These are phyloP conservation scores for Scleromitrula shiraiana DNA, from an alignment of 2,329 filamentous ascomycete species.

Conservation along the genomic window DNA sequence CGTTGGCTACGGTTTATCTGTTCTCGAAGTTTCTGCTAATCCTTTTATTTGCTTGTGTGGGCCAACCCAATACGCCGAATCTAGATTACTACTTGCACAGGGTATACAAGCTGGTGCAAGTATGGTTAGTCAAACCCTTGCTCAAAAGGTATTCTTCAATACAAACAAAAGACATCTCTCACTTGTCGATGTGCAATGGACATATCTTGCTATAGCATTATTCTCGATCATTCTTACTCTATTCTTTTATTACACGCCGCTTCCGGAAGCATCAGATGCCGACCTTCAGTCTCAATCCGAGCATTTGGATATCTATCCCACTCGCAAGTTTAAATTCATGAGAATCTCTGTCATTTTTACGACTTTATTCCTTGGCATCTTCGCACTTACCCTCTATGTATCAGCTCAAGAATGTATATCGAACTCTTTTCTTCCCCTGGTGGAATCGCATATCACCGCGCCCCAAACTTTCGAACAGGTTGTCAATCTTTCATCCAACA, in stretches of 20 bases:
- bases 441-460: constrained; percentile 36
- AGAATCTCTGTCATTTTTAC: constrained; percentile 35
- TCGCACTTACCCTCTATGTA: constrained; percentile 73
- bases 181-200: constrained; percentile 73
- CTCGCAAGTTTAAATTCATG: constrained; percentile 15
- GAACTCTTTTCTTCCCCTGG: constrained; percentile 49
- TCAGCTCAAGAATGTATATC: constrained; percentile 62
- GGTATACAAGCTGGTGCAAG: constrained; percentile 69
- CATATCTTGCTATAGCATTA: constrained; percentile 71
- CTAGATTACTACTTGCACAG: constrained; percentile 67
- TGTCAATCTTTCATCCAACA: constrained; percentile 44
- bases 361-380: constrained; percentile 60
- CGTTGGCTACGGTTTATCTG: constrained; percentile 66
- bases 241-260: constrained; percentile 60
- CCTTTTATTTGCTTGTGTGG: constrained; percentile 67
- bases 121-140: constrained; percentile 63
- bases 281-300: constrained; percentile 43
- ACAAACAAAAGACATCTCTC: constrained; percentile 34
- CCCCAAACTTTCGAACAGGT: constrained; percentile 13
- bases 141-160: constrained; percentile 66
- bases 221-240: constrained; percentile 64
- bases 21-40: constrained; percentile 75
- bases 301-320: constrained; percentile 16
- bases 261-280: constrained; percentile 48
- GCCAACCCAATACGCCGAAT: constrained; percentile 63